Evolutionary conservation across 352 stramenopile genomes (phyloP).

Genomic region (Elongisporangium anandrum): DNA sequence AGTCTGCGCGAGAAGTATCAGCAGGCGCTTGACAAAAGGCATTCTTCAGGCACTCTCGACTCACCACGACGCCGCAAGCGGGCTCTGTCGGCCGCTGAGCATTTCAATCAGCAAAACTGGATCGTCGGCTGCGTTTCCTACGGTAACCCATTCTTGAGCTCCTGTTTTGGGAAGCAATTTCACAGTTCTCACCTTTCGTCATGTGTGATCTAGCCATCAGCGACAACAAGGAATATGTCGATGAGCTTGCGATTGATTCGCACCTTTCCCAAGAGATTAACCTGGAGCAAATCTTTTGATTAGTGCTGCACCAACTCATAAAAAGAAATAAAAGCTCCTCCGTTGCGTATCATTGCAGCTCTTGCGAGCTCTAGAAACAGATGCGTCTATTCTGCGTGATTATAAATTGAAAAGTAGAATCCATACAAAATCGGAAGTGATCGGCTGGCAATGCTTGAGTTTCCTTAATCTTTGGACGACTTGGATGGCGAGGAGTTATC

Average conservation of each 20-base stretch:
- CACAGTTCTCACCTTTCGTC: not conserved
- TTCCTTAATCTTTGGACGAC: constrained; percentile 3
- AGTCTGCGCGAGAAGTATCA: constrained; percentile 43
- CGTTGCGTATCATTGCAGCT: not conserved
- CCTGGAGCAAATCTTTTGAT: constrained; percentile 60
- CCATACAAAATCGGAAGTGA: constrained; percentile 1
- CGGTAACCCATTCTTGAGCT: constrained; percentile 22
- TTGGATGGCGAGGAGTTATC: constrained; percentile 9
- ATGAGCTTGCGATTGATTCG: constrained; percentile 72
- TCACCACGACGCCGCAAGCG: constrained; percentile 30
- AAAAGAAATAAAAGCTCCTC: not conserved
- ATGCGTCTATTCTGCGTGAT: not conserved
- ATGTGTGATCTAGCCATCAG: constrained; percentile 55
- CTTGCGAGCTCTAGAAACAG: not conserved
- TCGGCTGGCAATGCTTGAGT: not conserved
- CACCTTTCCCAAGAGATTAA: constrained; percentile 56
- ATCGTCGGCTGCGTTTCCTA: constrained; percentile 76
- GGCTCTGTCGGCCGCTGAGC: constrained; percentile 35
- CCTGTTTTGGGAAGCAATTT: not conserved
- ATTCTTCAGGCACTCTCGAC: constrained; percentile 7
- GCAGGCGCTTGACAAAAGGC: constrained; percentile 31
- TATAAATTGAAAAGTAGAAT: constrained; percentile 1
- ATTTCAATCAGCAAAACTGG: constrained; percentile 46
- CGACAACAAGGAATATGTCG: constrained; percentile 81
- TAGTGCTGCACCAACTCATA: not conserved